Conservation (phyloP, 176 grass and related monocot species). For the Elymus sibiricus region DNA sequence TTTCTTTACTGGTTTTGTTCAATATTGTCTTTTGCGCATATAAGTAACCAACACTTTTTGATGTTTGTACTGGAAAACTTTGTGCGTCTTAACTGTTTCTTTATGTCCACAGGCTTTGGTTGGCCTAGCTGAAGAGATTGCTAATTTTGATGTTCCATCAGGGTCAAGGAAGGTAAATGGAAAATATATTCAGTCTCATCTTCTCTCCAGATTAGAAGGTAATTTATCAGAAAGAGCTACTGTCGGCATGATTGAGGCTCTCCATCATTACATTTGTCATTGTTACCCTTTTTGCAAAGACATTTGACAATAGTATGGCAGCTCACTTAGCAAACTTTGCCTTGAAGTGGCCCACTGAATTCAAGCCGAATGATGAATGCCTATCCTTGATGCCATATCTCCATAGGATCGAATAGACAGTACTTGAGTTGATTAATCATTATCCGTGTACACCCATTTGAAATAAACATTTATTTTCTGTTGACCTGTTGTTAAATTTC, state of each 20-base stretch:
- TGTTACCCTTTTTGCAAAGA: not conserved
- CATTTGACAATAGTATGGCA: not conserved
- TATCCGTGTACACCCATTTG: not conserved
- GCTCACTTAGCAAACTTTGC: not conserved
- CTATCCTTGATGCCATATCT: not conserved
- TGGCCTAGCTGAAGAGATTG: constrained; percentile 91
- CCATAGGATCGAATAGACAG: not conserved
- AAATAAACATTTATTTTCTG: not conserved
- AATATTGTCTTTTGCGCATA: not conserved
- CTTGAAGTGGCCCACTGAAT: not conserved
- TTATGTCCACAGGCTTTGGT: constrained; percentile 75
- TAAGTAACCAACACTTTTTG: not conserved
- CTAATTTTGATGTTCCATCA: constrained; percentile 59
- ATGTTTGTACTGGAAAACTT: constrained; percentile 17
- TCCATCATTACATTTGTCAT: not conserved
- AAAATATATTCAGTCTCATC: constrained; percentile 92
- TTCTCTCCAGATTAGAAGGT: constrained; percentile 91
- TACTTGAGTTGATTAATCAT: not conserved
- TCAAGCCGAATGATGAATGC: not conserved
- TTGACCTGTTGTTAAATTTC: not conserved
- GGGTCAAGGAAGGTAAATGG: constrained; percentile 84
- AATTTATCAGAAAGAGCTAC: constrained; percentile 1
- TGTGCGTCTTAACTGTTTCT: constrained; percentile 20
- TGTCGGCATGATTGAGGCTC: not conserved
- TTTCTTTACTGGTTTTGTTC: not conserved